A percentile compares a stretch with the other conserved stretches of the same genome.
Evolutionary conservation across 192 early-diverging fungal species (phyloP).

Genomic region (Phycomyces blakesleeanus): DNA sequence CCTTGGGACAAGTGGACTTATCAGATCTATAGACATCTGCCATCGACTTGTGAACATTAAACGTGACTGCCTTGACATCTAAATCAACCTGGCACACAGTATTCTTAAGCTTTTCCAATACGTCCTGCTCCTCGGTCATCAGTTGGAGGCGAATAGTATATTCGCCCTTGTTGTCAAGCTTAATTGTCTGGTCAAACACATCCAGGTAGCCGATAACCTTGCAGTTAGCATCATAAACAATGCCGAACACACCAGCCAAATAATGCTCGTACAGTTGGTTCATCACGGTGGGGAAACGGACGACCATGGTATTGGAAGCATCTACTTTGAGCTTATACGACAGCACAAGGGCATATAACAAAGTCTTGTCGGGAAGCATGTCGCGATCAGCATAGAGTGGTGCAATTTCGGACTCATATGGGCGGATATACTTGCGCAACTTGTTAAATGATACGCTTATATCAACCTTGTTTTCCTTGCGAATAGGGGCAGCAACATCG

Average conservation of each 20-base stretch:
- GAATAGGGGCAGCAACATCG: slow-evolving; percentile 65
- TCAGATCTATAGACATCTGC: slow-evolving; percentile 48
- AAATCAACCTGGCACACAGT: slow-evolving; percentile 64
- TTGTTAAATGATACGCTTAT: slow-evolving; percentile 51
- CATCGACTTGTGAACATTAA: slow-evolving; percentile 53
- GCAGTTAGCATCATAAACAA: slow-evolving; percentile 81
- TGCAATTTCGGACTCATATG: slow-evolving; percentile 55
- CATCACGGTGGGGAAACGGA: slow-evolving; percentile 58
- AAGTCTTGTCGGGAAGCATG: slow-evolving; percentile 59
- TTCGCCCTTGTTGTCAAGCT: slow-evolving; percentile 73
- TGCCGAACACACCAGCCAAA: slow-evolving; percentile 62
- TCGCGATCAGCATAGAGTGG: slow-evolving; percentile 73
- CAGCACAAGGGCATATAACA: slow-evolving; percentile 70
- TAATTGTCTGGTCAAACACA: slow-evolving; percentile 67
- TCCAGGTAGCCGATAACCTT: slow-evolving; percentile 64
- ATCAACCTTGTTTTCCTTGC: slow-evolving; percentile 66
- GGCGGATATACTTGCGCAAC: slow-evolving; percentile 65
- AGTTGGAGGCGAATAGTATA: slow-evolving; percentile 83
- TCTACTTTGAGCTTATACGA: slow-evolving; percentile 72
- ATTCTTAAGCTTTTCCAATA: slow-evolving; percentile 73
- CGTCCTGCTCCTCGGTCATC: slow-evolving; percentile 57
- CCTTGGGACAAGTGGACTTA: slow-evolving; percentile 40
- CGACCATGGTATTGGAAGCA: slow-evolving; percentile 47
- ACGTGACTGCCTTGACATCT: slow-evolving; percentile 49
- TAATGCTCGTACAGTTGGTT: slow-evolving; percentile 78